Percentiles rank a stretch among this genome's conserved stretches.
phyloP scores from a whole-genome alignment of 257 asterid species.

The Capsicum pubescens region DNA sequence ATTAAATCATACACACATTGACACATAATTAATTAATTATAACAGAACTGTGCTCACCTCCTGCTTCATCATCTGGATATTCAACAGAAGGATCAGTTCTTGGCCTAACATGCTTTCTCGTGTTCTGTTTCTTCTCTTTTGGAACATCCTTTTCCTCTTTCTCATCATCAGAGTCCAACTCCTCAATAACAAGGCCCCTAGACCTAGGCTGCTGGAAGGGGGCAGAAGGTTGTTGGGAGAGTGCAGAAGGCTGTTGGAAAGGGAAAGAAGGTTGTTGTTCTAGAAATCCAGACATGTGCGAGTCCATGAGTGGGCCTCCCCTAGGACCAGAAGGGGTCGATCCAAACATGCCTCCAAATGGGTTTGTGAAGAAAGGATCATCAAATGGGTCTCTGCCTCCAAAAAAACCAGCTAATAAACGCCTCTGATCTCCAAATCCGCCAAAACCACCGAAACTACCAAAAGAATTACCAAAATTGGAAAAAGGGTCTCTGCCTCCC shows the following conservation, averaged over 20 bases:
- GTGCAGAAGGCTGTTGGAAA: conserved; percentile 38
- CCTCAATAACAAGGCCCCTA: conserved; percentile 87
- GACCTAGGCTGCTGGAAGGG: conserved; percentile 45
- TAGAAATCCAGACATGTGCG: conserved; percentile 52
- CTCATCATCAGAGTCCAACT: conserved; percentile 86
- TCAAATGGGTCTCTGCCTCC: conserved; percentile 89
- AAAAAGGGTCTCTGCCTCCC: conserved; percentile 83
- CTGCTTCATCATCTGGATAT: conserved; percentile 69
- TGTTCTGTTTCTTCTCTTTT: conserved; percentile 49
- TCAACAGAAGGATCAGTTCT: conserved; percentile 72
- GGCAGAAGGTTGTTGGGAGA: neutral
- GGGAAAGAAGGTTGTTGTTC: conserved; percentile 48
- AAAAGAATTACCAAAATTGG: conserved; percentile 68
- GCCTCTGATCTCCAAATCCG: conserved; percentile 63
- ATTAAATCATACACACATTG: neutral
- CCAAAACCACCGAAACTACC: conserved; percentile 50
- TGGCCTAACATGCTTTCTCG: conserved; percentile 80
- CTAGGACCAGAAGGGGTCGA: conserved; percentile 47
- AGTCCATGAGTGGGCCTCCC: conserved; percentile 48
- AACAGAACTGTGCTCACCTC: conserved; percentile 49
- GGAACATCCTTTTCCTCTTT: conserved; percentile 49
- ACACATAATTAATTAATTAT: neutral
- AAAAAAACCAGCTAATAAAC: conserved; percentile 57
- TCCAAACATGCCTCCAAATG: conserved; percentile 63
- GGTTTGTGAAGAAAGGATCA: conserved; percentile 80